Evolutionary conservation across 1,139 yeast genomes (phyloP).

Genomic region (Dujonia santamariae): DNA sequence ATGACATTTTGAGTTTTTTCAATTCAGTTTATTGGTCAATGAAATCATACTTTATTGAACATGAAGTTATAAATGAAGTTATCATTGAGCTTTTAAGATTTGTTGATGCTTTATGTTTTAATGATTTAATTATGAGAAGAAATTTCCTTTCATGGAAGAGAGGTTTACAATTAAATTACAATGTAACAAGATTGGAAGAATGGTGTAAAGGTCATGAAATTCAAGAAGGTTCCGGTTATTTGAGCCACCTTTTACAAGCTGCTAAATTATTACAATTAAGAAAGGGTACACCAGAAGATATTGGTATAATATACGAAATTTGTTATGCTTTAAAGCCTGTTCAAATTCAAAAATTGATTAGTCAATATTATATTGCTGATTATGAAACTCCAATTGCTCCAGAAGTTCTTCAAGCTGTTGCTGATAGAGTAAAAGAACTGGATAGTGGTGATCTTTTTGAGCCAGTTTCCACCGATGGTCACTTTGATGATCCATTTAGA

Average conservation of each 20-base stretch:
- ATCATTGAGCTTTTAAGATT: conserved; percentile 79
- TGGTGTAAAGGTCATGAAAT: conserved; percentile 97
- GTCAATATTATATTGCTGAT: conserved; percentile 90
- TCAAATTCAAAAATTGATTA: conserved; percentile 87
- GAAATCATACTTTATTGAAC: conserved; percentile 87
- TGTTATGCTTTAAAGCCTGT: conserved; percentile 93
- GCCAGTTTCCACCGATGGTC: conserved; percentile 72
- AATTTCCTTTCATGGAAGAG: conserved; percentile 96
- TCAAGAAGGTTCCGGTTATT: conserved; percentile 83
- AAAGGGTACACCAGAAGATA: conserved; percentile 86
- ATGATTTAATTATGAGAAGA: conserved; percentile 93
- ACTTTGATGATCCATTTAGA: conserved; percentile 86
- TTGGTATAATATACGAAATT: conserved; percentile 89
- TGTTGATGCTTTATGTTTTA: conserved; percentile 93
- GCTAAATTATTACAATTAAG: conserved; percentile 90
- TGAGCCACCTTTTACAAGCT: conserved; percentile 89
- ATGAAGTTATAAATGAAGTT: conserved; percentile 81
- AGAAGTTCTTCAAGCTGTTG: conserved; percentile 77
- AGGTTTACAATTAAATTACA: conserved; percentile 94
- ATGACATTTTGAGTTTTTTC: conserved; percentile 85
- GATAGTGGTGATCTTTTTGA: conserved; percentile 64
- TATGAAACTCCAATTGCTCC: conserved; percentile 93
- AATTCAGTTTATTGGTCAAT: conserved; percentile 91
- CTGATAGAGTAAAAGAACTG: conserved; percentile 73
- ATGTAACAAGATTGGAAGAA: conserved; percentile 93